Evolutionary conservation across 2,329 filamentous ascomycete species (phyloP).

Genomic region (Sporothrix brasiliensis): DNA sequence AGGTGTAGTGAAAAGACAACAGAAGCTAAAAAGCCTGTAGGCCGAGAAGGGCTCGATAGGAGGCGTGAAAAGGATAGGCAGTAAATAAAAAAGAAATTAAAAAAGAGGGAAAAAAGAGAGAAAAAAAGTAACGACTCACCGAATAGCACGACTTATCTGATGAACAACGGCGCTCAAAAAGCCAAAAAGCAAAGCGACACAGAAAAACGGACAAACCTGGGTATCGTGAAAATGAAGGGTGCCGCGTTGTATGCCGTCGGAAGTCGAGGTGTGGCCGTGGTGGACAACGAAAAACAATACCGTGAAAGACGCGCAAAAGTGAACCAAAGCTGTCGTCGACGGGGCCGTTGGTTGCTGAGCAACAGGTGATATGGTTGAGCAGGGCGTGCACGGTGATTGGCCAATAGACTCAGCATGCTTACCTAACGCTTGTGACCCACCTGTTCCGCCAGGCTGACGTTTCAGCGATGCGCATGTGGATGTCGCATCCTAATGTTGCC

Average conservation of each 20-base stretch:
- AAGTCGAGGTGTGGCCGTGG: constrained; percentile 23
- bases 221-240: constrained; percentile 20
- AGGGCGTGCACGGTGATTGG: constrained; percentile 31
- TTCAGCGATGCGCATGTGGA: not conserved
- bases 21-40: not conserved
- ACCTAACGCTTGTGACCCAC: constrained; percentile 18
- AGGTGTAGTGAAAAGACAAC: not conserved
- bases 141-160: not conserved
- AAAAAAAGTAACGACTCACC: constrained; percentile 18
- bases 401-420: not conserved
- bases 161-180: constrained; percentile 23
- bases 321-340: not conserved
- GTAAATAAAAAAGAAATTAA: not conserved
- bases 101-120: not conserved
- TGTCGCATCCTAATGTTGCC: constrained; percentile 6
- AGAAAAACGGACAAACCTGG: constrained; percentile 18
- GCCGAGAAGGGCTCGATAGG: not conserved
- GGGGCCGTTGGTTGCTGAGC: constrained; percentile 32
- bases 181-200: constrained; percentile 20
- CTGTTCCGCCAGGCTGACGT: constrained; percentile 28
- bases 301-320: constrained; percentile 13
- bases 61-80: not conserved
- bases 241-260: constrained; percentile 15
- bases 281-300: constrained; percentile 18
- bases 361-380: constrained; percentile 23